A percentile compares a stretch with the other conserved stretches of the same genome.
Evolutionary conservation across 345 rosid genomes (phyloP).

Genomic region (Pistacia integerrima): DNA sequence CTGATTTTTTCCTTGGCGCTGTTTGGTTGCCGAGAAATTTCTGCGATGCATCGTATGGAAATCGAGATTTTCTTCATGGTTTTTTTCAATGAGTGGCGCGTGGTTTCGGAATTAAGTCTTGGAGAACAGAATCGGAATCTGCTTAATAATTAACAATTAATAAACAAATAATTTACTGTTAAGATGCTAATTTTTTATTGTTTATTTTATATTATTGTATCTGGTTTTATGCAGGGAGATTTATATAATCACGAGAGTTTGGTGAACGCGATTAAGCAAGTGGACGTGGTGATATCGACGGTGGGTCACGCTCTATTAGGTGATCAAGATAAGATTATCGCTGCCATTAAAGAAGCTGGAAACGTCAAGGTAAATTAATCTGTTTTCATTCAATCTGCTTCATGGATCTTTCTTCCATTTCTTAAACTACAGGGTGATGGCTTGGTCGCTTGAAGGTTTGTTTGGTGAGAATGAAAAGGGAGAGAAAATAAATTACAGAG

Average conservation of each 20-base stretch:
- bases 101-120: too few relatives aligned
- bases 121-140: too few relatives aligned
- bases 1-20: too few relatives aligned
- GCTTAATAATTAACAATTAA: too few relatives aligned
- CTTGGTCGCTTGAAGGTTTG: too few relatives aligned
- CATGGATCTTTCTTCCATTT: background rate
- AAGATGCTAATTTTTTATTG: background rate
- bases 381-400: background rate
- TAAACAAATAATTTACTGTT: too few relatives aligned
- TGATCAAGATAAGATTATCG: conserved; percentile 54
- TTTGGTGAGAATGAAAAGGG: too few relatives aligned
- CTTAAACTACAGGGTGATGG: too few relatives aligned
- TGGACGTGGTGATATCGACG: conserved; percentile 56
- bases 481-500: too few relatives aligned
- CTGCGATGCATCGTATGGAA: too few relatives aligned
- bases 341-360: conserved; percentile 69
- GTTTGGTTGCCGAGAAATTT: background rate
- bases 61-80: too few relatives aligned
- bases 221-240: conserved; percentile 41
- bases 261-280: conserved; percentile 56
- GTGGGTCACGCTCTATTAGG: conserved; percentile 38
- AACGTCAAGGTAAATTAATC: conserved; percentile 44
- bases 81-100: too few relatives aligned
- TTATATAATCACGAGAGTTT: conserved; percentile 46
- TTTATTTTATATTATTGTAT: background rate